A percentile compares a stretch with the other conserved stretches of the same genome.
These are phyloP conservation scores for Vigna hirtella DNA, from an alignment of 306 rosid species.

Conservation along the genomic window DNA sequence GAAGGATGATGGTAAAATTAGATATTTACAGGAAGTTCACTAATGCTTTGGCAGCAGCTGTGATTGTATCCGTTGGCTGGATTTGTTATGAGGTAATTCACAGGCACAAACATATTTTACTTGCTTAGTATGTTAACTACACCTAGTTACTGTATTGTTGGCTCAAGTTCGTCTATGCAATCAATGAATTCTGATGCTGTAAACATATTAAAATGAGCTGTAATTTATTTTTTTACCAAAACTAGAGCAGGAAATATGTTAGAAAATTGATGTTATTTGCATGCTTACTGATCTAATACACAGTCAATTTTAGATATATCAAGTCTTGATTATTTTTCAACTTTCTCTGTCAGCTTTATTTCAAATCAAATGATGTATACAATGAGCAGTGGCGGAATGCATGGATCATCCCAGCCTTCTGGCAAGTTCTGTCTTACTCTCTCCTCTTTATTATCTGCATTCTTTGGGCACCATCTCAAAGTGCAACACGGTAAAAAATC, in stretches of 20 bases:
- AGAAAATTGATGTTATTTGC: neutral
- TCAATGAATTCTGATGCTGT: conserved; percentile 30
- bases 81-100: conserved; percentile 90
- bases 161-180: conserved; percentile 22
- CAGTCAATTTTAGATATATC: conserved; percentile 12
- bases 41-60: conserved; percentile 90
- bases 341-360: conserved; percentile 72
- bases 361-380: conserved; percentile 82
- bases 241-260: conserved; percentile 21
- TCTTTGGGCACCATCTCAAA: conserved; percentile 98
- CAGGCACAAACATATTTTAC: conserved; percentile 11
- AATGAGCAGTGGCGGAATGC: conserved; percentile 93
- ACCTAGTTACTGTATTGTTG: conserved; percentile 23
- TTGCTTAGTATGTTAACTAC: conserved; percentile 37
- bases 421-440: conserved; percentile 93
- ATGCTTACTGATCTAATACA: neutral
- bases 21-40: conserved; percentile 96
- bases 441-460: conserved; percentile 79
- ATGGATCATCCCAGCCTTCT: conserved; percentile 95
- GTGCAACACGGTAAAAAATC: conserved; percentile 71
- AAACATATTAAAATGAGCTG: conserved; percentile 27
- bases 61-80: conserved; percentile 94
- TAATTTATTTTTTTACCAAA: neutral
- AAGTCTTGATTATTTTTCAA: conserved; percentile 23
- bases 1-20: conserved; percentile 88